Evolutionary conservation across 768 basidiomycete genomes (phyloP).

Genomic region (Mycena leptocephala): DNA sequence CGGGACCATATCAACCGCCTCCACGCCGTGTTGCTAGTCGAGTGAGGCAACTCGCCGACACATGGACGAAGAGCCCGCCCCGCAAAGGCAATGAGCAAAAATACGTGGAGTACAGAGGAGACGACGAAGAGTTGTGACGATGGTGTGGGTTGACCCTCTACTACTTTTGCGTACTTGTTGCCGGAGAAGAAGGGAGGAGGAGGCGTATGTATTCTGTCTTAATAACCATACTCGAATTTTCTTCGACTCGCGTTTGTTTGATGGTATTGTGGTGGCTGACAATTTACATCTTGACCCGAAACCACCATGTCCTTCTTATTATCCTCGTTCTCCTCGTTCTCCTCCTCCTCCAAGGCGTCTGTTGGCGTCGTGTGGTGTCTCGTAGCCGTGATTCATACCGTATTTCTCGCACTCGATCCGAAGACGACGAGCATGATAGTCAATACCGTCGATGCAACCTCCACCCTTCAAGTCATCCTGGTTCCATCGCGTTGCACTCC

Average conservation of each 20-base stretch:
- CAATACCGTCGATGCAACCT: not conserved
- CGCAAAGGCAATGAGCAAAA: too few relatives aligned
- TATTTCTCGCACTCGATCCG: not conserved
- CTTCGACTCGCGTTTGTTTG: constrained; percentile 6
- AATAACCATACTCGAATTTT: too few relatives aligned
- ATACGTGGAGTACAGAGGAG: too few relatives aligned
- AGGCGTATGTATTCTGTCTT: too few relatives aligned
- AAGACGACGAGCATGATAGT: not conserved
- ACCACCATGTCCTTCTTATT: not conserved
- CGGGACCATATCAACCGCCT: too few relatives aligned
- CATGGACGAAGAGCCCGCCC: too few relatives aligned
- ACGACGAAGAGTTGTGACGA: too few relatives aligned
- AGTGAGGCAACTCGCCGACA: too few relatives aligned
- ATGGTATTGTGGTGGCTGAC: not conserved
- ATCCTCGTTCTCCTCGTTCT: not conserved
- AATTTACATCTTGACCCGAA: not conserved
- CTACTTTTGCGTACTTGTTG: too few relatives aligned
- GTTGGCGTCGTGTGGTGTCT: not conserved
- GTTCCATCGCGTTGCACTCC: not conserved
- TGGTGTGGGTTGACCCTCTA: too few relatives aligned
- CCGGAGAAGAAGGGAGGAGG: too few relatives aligned
- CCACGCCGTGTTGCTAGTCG: too few relatives aligned
- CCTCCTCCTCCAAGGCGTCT: not conserved
- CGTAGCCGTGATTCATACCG: not conserved
- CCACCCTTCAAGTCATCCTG: not conserved